Evolutionary conservation across 2,329 filamentous ascomycete genomes (phyloP), one percentile per base, ranked within the genome.

Genomic region (Hymenoscyphus fructigenus): DNA sequence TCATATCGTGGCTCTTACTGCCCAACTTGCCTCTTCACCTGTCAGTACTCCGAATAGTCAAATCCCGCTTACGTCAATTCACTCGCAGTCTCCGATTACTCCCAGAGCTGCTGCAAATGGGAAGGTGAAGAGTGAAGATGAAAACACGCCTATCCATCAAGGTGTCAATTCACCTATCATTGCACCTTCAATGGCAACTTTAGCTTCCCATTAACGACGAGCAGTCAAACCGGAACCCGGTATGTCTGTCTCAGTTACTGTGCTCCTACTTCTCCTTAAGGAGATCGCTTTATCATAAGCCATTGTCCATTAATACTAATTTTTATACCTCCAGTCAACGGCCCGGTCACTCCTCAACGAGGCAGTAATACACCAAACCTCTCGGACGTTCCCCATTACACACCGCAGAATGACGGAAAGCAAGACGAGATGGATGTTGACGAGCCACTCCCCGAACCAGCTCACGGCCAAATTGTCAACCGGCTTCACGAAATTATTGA

Each of bases 401-500:
- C 47, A 53, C 20, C 47, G 3, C 47, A 53, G 15, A 23, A 53
- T 5, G 5, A 14, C 12, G 20, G 47, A 53, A 53, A 26, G 3
- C 12, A 55, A 41, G 57, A 60, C 7, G 44, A 41, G 4, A 29
- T 38, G 38, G 61, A 63, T n/a, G 6, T 10, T 4, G 50, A 55
- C 6, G 17, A 36, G 12, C 26, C 58, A 47, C n/a, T 20, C 5
- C 15, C 9, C 69, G 57, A 59, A 32, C n/a, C n/a, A 4, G 57
- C 23, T 26, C 57, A n/a, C n/a, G 29, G 23, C 34, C 57, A 59
- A 41, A 59, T 62, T 9, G 73, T 75, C 50, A 62, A 58, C 5
- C 62, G 65, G 12, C 60, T 76, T 5, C 69, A 72, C 41, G 67
- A 69, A 20, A 58, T 76, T 10, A 64, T 69, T 5, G 60, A 64